Evolutionary conservation across 176 grass and related monocot genomes (phyloP).

Genomic region (Eremochloa ophiuroides): DNA sequence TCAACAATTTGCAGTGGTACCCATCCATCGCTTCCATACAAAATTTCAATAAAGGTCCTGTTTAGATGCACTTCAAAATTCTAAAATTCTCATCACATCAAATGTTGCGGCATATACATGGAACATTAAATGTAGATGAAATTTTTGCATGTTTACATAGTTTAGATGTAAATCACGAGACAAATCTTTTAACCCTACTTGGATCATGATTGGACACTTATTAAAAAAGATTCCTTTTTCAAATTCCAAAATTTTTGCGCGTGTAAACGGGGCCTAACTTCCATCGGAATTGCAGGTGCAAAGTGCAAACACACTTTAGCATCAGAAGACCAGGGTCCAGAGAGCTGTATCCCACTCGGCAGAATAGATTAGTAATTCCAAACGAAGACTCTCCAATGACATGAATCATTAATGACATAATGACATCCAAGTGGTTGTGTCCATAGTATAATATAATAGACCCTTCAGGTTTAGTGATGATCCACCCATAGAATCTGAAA

Average conservation of each 20-base stretch:
- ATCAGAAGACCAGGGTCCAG: not conserved
- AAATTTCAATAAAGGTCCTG: not conserved
- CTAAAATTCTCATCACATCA: too few species aligned
- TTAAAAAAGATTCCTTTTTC: too few species aligned
- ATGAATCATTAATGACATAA: not conserved
- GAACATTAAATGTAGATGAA: too few species aligned
- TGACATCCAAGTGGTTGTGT: not conserved
- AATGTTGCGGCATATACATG: too few species aligned
- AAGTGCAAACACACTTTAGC: not conserved
- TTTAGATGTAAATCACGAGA: too few species aligned
- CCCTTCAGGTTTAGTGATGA: not conserved
- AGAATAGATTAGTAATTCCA: constrained; percentile 1
- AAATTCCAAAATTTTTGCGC: too few species aligned
- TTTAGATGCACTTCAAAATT: too few species aligned
- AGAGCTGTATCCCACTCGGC: not conserved
- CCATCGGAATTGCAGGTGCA: not conserved
- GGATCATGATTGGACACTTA: too few species aligned
- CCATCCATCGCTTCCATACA: not conserved
- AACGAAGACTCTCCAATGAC: not conserved
- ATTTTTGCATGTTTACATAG: too few species aligned
- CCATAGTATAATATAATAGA: not conserved
- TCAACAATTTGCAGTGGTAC: not conserved
- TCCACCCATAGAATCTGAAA: not conserved
- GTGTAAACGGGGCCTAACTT: too few species aligned
- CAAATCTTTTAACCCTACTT: too few species aligned